Conservation (phyloP, 768 basidiomycete species). For the Solioccasus polychromus region DNA sequence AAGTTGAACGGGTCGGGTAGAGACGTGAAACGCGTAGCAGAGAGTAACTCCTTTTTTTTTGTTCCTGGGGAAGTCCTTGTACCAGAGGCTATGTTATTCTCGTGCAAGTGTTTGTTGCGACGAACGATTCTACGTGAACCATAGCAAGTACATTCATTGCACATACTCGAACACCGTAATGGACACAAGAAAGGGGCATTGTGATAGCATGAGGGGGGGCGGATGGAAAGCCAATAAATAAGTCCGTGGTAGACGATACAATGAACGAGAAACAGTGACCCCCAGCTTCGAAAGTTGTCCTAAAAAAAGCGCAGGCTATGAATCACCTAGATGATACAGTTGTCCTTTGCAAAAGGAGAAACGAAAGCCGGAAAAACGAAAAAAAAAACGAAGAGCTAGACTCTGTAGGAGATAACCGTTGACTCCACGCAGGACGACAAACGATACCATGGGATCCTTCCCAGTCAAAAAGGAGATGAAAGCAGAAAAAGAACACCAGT, state of each 20-base stretch:
- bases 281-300: conserved; percentile 1
- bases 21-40: too few species aligned
- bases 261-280: conserved; percentile 3
- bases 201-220: background rate
- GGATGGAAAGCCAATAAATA: conserved; percentile 7
- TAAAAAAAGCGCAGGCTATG: background rate
- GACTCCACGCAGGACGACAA: background rate
- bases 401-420: background rate
- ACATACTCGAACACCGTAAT: background rate
- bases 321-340: conserved; percentile 8
- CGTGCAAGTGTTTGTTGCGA: too few species aligned
- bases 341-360: background rate
- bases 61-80: too few species aligned
- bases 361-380: background rate
- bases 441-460: background rate
- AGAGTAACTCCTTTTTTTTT: too few species aligned
- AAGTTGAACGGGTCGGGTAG: too few species aligned
- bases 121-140: too few species aligned
- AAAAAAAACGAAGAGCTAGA: background rate
- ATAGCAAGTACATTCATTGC: background rate
- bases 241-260: conserved; percentile 19
- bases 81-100: too few species aligned
- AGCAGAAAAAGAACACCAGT: background rate
- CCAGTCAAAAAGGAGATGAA: background rate
- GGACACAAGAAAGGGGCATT: background rate